Conservation (phyloP, 495 filamentous ascomycete genomes). For the Alectoria sarmentosa region DNA sequence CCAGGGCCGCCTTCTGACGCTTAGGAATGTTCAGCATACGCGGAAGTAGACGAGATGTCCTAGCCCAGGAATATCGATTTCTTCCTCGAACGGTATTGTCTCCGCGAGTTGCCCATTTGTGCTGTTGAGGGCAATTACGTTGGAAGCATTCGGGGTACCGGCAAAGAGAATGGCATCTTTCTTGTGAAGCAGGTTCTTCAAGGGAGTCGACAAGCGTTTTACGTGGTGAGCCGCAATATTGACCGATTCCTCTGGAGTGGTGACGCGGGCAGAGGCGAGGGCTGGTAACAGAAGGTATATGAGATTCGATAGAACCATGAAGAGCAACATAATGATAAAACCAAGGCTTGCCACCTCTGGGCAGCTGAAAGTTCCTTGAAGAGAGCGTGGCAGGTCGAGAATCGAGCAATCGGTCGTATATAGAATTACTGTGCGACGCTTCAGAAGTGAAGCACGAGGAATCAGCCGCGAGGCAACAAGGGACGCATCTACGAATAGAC, state of each 20-base stretch:
- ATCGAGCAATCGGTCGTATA: slow-evolving; percentile 5
- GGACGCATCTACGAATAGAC: not conserved
- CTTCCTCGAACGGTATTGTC: not conserved
- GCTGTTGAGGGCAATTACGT: not conserved
- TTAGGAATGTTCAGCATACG: not conserved
- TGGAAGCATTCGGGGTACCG: too few relatives aligned
- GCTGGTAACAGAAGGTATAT: not conserved
- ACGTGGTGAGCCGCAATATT: not conserved
- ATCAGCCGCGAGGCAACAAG: not conserved
- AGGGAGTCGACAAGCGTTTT: not conserved
- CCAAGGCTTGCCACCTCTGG: not conserved
- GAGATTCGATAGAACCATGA: not conserved
- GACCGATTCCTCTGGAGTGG: not conserved
- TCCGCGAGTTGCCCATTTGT: not conserved
- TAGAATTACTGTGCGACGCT: not conserved
- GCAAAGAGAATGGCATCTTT: not conserved
- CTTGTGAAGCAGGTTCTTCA: not conserved
- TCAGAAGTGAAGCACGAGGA: not conserved
- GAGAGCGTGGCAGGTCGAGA: not conserved
- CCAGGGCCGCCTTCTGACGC: not conserved
- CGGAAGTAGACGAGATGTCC: not conserved
- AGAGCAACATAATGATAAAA: not conserved
- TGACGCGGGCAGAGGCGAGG: not conserved
- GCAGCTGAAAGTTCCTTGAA: not conserved
- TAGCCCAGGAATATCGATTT: not conserved